Conservation (phyloP, 2,329 filamentous ascomycete genomes). For the Alternaria novae-zelandiae region DNA sequence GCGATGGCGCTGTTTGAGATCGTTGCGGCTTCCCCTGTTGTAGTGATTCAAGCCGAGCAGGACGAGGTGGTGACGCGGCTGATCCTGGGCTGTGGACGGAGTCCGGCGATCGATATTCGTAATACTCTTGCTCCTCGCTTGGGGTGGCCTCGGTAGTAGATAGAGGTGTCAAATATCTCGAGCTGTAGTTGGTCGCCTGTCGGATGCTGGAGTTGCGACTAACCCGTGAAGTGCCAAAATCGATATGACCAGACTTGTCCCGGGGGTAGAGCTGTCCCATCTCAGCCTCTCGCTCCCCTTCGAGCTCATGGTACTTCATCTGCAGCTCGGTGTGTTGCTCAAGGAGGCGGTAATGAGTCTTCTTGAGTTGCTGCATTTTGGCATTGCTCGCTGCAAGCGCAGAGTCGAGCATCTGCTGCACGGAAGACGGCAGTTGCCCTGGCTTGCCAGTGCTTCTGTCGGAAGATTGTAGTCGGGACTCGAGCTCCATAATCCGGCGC, state of each 20-base stretch:
- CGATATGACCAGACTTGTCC: slow-evolving; percentile 24
- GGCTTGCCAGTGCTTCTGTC: slow-evolving; percentile 33
- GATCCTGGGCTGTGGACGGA: slow-evolving; percentile 30
- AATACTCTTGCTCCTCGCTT: slow-evolving; percentile 38
- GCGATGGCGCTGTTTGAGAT: slow-evolving; percentile 26
- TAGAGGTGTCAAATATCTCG: slow-evolving; percentile 33
- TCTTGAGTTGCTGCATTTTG: slow-evolving; percentile 58
- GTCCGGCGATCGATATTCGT: slow-evolving; percentile 40
- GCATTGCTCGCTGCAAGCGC: slow-evolving; percentile 56
- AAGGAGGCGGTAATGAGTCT: slow-evolving; percentile 58
- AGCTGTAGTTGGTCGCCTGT: slow-evolving; percentile 25
- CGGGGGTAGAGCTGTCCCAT: slow-evolving; percentile 30
- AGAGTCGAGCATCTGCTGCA: slow-evolving; percentile 57
- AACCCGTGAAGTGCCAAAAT: slow-evolving; percentile 25
- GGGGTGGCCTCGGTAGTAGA: slow-evolving; percentile 25
- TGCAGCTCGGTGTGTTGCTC: slow-evolving; percentile 60
- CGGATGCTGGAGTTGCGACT: slow-evolving; percentile 38
- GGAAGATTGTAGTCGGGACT: slow-evolving; percentile 40
- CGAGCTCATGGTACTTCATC: slow-evolving; percentile 52
- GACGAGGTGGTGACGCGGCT: slow-evolving; percentile 27
- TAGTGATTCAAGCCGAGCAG: slow-evolving; percentile 39
- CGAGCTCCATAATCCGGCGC: slow-evolving; percentile 56
- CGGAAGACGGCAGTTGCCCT: slow-evolving; percentile 46
- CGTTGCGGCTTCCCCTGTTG: slow-evolving; percentile 25
- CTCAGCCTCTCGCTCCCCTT: slow-evolving; percentile 41